These are phyloP conservation scores for Populus pruinosa DNA, from an alignment of 345 rosid species.

Conservation along the genomic window DNA sequence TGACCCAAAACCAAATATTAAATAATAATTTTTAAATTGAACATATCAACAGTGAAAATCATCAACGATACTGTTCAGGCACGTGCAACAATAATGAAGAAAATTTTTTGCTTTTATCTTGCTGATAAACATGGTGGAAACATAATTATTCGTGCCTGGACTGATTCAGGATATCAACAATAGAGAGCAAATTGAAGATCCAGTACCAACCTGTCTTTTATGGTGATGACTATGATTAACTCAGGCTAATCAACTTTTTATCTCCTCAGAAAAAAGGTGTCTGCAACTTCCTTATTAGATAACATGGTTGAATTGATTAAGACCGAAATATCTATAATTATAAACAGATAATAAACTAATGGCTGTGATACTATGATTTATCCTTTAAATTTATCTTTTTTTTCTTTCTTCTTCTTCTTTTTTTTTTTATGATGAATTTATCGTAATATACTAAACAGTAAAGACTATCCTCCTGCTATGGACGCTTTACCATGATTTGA, in stretches of 20 bases:
- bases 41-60: too few relatives aligned
- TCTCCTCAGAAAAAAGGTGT: neutral
- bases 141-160: neutral
- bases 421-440: neutral
- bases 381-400: neutral
- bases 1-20: too few relatives aligned
- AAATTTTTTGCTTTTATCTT: too few relatives aligned
- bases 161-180: neutral
- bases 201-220: neutral
- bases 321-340: too few relatives aligned
- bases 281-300: constrained; percentile 3
- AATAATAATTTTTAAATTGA: too few relatives aligned
- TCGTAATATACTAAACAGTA: neutral
- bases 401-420: too few relatives aligned
- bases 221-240: neutral
- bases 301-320: neutral
- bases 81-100: too few relatives aligned
- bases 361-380: neutral
- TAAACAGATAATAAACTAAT: neutral
- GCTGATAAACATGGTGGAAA: neutral
- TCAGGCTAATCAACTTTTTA: neutral
- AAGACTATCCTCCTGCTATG: neutral
- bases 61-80: accelerated
- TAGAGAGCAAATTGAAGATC: neutral
- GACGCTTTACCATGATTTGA: constrained; percentile 5